Evolutionary conservation across 1,139 yeast genomes (phyloP).

Genomic region (Saccharomyces hybrid): DNA sequence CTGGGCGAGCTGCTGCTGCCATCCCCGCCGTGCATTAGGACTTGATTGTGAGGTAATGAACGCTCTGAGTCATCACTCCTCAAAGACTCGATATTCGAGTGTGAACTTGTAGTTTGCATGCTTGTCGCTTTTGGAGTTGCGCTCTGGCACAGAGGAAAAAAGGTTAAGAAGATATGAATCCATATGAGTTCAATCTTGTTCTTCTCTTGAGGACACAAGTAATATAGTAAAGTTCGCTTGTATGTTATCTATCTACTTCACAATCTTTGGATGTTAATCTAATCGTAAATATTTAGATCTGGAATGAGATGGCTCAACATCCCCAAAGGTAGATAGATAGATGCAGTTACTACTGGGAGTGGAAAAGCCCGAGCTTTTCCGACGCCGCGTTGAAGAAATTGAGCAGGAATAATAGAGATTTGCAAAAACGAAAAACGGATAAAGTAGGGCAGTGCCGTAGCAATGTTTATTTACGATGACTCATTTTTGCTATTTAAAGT

Average conservation of each 20-base stretch:
- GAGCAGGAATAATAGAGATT: not conserved
- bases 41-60: not conserved
- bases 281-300: not conserved
- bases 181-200: not conserved
- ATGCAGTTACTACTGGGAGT: not conserved
- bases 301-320: not conserved
- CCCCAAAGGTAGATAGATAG: not conserved
- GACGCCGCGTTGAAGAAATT: not conserved
- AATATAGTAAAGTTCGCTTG: not conserved
- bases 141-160: not conserved
- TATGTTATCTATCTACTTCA: not conserved
- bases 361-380: not conserved
- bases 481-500: not conserved
- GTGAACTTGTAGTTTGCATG: not conserved
- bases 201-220: not conserved
- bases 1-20: not conserved
- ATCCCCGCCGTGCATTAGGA: slow-evolving; percentile 17
- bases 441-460: not conserved
- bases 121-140: not conserved
- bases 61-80: not conserved
- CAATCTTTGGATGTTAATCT: not conserved
- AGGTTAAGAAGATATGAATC: not conserved
- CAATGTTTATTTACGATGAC: not conserved
- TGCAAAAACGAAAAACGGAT: not conserved
- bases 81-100: not conserved